Evolutionary conservation across 2,329 filamentous ascomycete species (phyloP).

Genomic region (Hymenoscyphus repandus): DNA sequence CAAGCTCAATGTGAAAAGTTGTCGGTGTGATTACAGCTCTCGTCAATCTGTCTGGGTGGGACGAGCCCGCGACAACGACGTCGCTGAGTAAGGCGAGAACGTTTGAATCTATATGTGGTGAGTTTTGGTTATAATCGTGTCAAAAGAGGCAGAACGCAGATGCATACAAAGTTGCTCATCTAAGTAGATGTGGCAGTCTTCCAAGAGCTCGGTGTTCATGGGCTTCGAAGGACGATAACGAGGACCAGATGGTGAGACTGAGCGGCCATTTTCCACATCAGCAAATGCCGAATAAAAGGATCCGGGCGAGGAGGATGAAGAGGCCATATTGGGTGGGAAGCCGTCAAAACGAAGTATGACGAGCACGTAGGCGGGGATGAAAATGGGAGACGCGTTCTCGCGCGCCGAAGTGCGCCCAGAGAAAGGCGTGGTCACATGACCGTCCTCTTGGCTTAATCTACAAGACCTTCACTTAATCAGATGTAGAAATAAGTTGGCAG

Average conservation of each 20-base stretch:
- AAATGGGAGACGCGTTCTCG: no score
- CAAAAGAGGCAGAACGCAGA: not conserved
- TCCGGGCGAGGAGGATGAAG: no score
- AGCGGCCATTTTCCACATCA: no score
- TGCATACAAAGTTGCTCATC: constrained; percentile 53
- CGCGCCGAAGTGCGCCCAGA: no score
- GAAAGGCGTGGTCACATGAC: no score
- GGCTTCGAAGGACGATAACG: constrained; percentile 48
- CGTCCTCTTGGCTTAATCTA: no score
- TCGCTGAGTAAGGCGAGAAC: constrained; percentile 61
- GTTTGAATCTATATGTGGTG: constrained; percentile 39
- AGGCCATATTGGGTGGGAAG: no score
- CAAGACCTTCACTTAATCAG: no score
- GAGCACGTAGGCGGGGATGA: no score
- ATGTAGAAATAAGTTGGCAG: no score
- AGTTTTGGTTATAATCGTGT: not conserved
- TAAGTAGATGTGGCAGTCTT: constrained; percentile 65
- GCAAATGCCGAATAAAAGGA: no score
- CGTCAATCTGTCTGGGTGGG: constrained; percentile 31
- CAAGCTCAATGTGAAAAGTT: constrained; percentile 66
- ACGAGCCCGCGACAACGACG: constrained; percentile 50
- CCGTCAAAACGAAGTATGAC: no score
- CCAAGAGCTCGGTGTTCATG: constrained; percentile 58
- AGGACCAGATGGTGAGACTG: not conserved
- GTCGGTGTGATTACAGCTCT: constrained; percentile 59